Evolutionary conservation across 768 basidiomycete species (phyloP).

Genomic region (Gymnopilus dilepis): DNA sequence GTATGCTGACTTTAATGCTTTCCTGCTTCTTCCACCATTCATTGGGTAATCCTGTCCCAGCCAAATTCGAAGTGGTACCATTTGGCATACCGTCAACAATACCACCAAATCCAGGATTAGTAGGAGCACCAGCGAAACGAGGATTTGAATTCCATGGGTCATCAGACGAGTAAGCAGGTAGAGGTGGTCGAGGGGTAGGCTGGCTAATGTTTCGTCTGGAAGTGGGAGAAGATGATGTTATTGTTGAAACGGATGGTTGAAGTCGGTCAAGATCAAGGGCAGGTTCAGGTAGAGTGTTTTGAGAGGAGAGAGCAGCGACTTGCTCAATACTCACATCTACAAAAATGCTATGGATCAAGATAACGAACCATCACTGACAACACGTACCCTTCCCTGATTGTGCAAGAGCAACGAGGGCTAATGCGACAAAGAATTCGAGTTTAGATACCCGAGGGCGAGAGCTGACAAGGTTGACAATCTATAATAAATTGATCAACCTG

Average conservation of each 20-base stretch:
- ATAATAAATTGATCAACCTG: background rate
- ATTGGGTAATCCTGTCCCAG: conserved; percentile 73
- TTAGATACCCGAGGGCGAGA: conserved; percentile 80
- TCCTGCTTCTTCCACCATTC: conserved; percentile 93
- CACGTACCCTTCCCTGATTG: conserved; percentile 77
- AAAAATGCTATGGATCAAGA: background rate
- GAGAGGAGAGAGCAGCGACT: conserved; percentile 74
- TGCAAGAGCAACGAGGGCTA: conserved; percentile 86
- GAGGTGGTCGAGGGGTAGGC: conserved; percentile 44
- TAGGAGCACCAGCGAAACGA: conserved; percentile 36
- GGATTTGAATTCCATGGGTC: conserved; percentile 69
- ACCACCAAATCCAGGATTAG: conserved; percentile 34
- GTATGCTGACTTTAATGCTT: conserved; percentile 67
- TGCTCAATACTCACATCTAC: conserved; percentile 83
- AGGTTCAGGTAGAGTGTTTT: conserved; percentile 81
- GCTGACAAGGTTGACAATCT: conserved; percentile 93
- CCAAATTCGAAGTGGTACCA: conserved; percentile 60
- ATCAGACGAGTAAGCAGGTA: conserved; percentile 61
- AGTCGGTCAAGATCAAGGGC: conserved; percentile 66
- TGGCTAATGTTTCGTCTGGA: conserved; percentile 52
- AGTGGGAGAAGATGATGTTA: conserved; percentile 42
- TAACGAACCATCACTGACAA: background rate
- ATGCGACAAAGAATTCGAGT: conserved; percentile 89
- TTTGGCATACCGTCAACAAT: conserved; percentile 39
- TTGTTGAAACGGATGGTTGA: conserved; percentile 57